Percentiles rank a stretch among this genome's conserved stretches.
phyloP scores from a whole-genome alignment of 768 basidiomycete genomes.

The Macrocybe gigantea region DNA sequence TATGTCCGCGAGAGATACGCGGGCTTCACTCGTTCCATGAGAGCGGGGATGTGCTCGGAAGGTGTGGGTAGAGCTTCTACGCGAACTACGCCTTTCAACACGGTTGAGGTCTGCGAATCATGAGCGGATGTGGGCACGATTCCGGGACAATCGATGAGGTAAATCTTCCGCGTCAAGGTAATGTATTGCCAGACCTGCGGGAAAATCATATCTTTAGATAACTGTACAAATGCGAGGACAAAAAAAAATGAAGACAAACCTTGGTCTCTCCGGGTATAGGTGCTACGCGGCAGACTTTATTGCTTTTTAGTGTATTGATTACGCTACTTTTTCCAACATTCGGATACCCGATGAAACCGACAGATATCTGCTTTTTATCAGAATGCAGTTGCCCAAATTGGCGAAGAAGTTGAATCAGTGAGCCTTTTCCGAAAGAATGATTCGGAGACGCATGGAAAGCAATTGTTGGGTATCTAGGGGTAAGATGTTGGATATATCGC shows the following conservation, averaged over 20 bases:
- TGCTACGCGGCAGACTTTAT: slow-evolving; percentile 95
- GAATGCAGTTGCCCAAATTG: slow-evolving; percentile 97
- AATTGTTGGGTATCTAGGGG: slow-evolving; percentile 91
- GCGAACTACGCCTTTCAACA: slow-evolving; percentile 94
- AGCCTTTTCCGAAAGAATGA: slow-evolving; percentile 98
- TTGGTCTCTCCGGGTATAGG: slow-evolving; percentile 99
- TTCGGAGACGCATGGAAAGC: slow-evolving; percentile 99
- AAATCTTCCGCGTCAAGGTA: slow-evolving; percentile 91
- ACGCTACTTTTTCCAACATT: slow-evolving; percentile 97
- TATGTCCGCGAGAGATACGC: slow-evolving; percentile 88
- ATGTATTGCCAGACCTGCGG: slow-evolving; percentile 96
- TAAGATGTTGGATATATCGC: slow-evolving; percentile 92
- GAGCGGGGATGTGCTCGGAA: slow-evolving; percentile 83
- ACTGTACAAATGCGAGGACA: neutral
- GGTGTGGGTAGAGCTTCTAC: slow-evolving; percentile 93
- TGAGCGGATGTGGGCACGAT: slow-evolving; percentile 92
- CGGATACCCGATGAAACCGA: slow-evolving; percentile 96
- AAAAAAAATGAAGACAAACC: slow-evolving; percentile 22
- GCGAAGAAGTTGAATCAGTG: slow-evolving; percentile 92
- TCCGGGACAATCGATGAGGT: slow-evolving; percentile 98
- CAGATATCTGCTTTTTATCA: slow-evolving; percentile 98
- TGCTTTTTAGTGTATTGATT: slow-evolving; percentile 97
- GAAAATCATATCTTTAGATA: slow-evolving; percentile 10
- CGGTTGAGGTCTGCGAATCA: slow-evolving; percentile 85
- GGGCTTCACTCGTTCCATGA: slow-evolving; percentile 90